These are phyloP conservation scores for Penicillium sp. DNA, from an alignment of 2,329 filamentous ascomycete species.

Conservation along the genomic window DNA sequence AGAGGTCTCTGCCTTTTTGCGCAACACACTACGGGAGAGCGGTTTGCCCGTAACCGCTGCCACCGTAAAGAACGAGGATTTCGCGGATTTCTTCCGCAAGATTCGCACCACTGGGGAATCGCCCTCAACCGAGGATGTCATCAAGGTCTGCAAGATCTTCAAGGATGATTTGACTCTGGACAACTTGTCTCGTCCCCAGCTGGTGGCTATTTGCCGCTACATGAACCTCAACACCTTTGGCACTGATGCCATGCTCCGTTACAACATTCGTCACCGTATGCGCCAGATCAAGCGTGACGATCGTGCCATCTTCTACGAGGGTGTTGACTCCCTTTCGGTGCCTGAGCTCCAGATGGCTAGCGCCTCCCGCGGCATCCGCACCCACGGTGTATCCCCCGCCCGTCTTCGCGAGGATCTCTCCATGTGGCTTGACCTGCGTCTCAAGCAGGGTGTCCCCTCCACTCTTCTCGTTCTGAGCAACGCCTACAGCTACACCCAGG, in stretches of 20 bases:
- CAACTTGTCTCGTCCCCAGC: constrained; percentile 90
- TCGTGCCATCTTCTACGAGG: constrained; percentile 88
- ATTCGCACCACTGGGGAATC: constrained; percentile 86
- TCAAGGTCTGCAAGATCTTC: constrained; percentile 99
- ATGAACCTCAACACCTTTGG: constrained; percentile 97
- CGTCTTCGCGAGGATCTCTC: constrained; percentile 85
- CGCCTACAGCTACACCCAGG: constrained; percentile 87
- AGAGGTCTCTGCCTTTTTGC: constrained; percentile 87
- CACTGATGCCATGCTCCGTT: constrained; percentile 95
- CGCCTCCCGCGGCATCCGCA: constrained; percentile 86
- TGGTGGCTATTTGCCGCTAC: constrained; percentile 97
- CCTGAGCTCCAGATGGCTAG: constrained; percentile 89
- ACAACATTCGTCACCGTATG: constrained; percentile 96
- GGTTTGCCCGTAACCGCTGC: constrained; percentile 81
- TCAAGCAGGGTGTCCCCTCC: constrained; percentile 93
- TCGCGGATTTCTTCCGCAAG: constrained; percentile 96
- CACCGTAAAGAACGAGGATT: constrained; percentile 88
- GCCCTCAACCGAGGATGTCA: constrained; percentile 84
- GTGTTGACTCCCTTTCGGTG: constrained; percentile 89
- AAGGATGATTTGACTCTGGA: constrained; percentile 96
- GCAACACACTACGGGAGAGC: constrained; percentile 86
- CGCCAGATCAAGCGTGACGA: constrained; percentile 99
- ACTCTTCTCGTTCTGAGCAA: constrained; percentile 94
- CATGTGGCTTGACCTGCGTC: constrained; percentile 89
- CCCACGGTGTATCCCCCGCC: constrained; percentile 85